Evolutionary conservation across 306 rosid species (phyloP), one percentile per base, ranked within the genome.

Genomic region (Cajanus cajan): DNA sequence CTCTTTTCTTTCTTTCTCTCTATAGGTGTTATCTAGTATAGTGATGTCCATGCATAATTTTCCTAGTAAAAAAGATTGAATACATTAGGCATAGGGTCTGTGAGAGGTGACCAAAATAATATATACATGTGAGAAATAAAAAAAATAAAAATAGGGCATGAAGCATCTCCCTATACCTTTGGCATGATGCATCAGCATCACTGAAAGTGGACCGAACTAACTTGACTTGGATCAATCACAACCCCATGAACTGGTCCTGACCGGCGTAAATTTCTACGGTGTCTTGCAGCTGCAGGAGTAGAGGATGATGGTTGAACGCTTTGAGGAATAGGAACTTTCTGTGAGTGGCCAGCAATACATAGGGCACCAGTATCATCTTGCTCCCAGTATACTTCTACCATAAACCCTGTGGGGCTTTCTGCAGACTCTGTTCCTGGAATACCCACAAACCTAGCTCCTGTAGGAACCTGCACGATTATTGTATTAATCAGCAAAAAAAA

Each of bases 371-470:
- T 73, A 45, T 94, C 97, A 82, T 92, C 94, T 89, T 88, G 96
- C 65, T 89, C 93, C 98, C 98, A 89, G 41, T 89, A 83, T 28
- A 89, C 94, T 86, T 92, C 91, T 68, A 92, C 96, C 97, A 92
- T 90, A 13, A 77, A 69, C 36, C 97, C 98, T 57, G 85, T 86
- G 21, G 93, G 93, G 70, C 77, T 79, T 67, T 90, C 94, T 7
- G 67, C 74, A 14, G 90, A 83, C 70, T 87, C 90, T 21, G 95
- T 90, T 66, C 96, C 92, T 40, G 97, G 96, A 82, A 92, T 89
- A 51, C 92, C 92, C 84, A 92, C 93, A 68, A 86, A 89, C 80
- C 83, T 88, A 48, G 96, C 94, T 83, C 94, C 98, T 0, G 83
- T 58, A 2, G 97, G 96, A 62, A 90, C 83, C 96, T 92, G 90